Evolutionary conservation across 2,329 filamentous ascomycete species (phyloP).

Genomic region (Calonectria hawksworthii): DNA sequence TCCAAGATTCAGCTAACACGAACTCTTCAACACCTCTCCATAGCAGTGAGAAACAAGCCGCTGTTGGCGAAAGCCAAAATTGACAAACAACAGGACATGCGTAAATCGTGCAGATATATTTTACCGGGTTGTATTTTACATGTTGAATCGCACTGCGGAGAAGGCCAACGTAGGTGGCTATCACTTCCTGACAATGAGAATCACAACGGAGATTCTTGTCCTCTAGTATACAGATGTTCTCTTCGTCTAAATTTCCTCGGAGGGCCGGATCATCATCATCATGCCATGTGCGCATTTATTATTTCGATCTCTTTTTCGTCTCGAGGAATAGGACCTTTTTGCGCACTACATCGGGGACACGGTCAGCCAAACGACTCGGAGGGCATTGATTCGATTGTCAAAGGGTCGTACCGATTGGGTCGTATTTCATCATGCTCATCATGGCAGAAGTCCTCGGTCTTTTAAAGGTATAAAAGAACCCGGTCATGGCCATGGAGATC

Average conservation of each 20-base stretch:
- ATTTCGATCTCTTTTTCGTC: slow-evolving; percentile 81
- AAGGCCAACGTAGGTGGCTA: slow-evolving; percentile 33
- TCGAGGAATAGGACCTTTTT: slow-evolving; percentile 97
- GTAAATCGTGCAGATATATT: neutral
- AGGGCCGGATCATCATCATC: slow-evolving; percentile 34
- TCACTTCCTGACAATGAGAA: slow-evolving; percentile 12
- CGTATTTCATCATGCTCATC: slow-evolving; percentile 98
- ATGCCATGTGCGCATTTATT: slow-evolving; percentile 34
- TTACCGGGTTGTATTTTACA: slow-evolving; percentile 41
- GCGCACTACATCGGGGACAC: slow-evolving; percentile 72
- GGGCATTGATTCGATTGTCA: neutral
- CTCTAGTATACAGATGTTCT: slow-evolving; percentile 24
- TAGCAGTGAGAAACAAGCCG: neutral
- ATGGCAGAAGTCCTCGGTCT: slow-evolving; percentile 85
- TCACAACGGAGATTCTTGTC: slow-evolving; percentile 22
- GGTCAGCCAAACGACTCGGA: slow-evolving; percentile 8
- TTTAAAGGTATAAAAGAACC: slow-evolving; percentile 93
- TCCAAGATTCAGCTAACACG: neutral
- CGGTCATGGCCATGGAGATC: slow-evolving; percentile 98
- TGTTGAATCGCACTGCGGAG: slow-evolving; percentile 41
- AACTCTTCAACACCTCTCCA: neutral
- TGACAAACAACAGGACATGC: neutral
- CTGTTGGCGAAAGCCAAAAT: neutral
- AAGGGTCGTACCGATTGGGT: slow-evolving; percentile 82
- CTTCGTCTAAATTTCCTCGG: slow-evolving; percentile 14